Evolutionary conservation across 2,329 filamentous ascomycete genomes (phyloP), one percentile per base, ranked within the genome.

Genomic region (Fusarium nisikadoi): DNA sequence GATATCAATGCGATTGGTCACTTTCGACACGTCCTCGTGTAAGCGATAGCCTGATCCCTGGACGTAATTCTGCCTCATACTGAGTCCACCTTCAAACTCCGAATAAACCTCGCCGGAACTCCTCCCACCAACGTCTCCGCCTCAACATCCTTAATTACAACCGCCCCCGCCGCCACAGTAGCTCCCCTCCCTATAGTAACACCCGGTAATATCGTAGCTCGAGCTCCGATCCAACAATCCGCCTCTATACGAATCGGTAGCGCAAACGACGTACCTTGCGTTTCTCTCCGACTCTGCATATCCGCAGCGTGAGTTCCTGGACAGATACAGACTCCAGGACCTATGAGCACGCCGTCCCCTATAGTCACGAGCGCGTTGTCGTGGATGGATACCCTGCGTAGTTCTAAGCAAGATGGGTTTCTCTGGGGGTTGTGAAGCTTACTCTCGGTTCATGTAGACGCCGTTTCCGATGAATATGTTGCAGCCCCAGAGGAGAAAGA

Each of bases 391-490:
- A 45, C 35, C 20, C 63, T 68, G 3, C 5, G 29, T 4, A 13
- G 4, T 33, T 7, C 6, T 52, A 7, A 27, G 31, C 23, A 14
- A 64, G 7, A 9, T 10, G 4, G 35, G 6, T 0, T 4, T 8
- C 20, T 19, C 8, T 6, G 16, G 6, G 11, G 17, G 17, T 2
- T 3, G 12, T 3, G 4, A 17, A 1, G 45, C 65, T 46, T 19
- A 70, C 66, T 60, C 52, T 54, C 66, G 11, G 29, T 70, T 70
- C 4, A 70, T 69, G 4, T 70, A 70, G 14, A 65, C 66, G 6
- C 35, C n/a, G 5, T 23, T 59, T 0, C 66, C 66, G 2, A 70
- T 49, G 11, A 70, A 70, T 0, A 36, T 43, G 17, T 70, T 70
- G 11, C 66, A 70, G 13, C 66, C 66, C 65, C 65, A 70, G 7